Evolutionary conservation across 768 basidiomycete genomes (phyloP).

Genomic region (Lactifluus pinguis): DNA sequence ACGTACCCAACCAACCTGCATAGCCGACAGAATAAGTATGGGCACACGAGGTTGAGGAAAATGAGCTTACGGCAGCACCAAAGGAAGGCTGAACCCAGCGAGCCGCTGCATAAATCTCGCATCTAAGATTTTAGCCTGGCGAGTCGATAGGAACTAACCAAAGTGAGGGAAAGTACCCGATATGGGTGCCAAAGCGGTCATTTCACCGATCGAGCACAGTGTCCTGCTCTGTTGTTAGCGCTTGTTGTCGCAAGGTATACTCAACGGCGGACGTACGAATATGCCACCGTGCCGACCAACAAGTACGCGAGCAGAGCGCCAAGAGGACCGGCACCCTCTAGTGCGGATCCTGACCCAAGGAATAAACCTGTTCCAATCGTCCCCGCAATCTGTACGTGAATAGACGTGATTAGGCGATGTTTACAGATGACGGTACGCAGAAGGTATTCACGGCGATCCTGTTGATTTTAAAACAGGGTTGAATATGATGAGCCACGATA

Average conservation of each 20-base stretch:
- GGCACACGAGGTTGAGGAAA: background rate
- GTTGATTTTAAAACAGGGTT: background rate
- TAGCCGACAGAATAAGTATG: background rate
- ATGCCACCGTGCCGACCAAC: slow-evolving; percentile 57
- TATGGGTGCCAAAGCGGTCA: slow-evolving; percentile 74
- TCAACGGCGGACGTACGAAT: slow-evolving; percentile 42
- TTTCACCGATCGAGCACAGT: slow-evolving; percentile 62
- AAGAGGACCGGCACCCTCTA: slow-evolving; percentile 52
- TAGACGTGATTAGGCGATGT: background rate
- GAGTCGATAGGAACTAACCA: slow-evolving; percentile 29
- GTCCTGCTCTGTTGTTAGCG: slow-evolving; percentile 29
- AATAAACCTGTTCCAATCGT: slow-evolving; percentile 71
- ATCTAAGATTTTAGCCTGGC: background rate
- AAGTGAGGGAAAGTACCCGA: slow-evolving; percentile 74
- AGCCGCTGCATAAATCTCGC: slow-evolving; percentile 17
- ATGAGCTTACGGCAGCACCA: slow-evolving; percentile 27
- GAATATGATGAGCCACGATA: background rate
- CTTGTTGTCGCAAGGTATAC: slow-evolving; percentile 13
- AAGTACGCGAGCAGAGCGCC: slow-evolving; percentile 58
- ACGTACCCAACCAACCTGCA: slow-evolving; percentile 26
- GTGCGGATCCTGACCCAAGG: slow-evolving; percentile 57
- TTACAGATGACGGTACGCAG: background rate
- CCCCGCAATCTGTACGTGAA: slow-evolving; percentile 48
- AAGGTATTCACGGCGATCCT: slow-evolving; percentile 52
- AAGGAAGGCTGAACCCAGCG: slow-evolving; percentile 32